Percentiles rank a stretch among this genome's conserved stretches.
Conservation (phyloP, 768 basidiomycete species). For the Suillus hirtellus region DNA sequence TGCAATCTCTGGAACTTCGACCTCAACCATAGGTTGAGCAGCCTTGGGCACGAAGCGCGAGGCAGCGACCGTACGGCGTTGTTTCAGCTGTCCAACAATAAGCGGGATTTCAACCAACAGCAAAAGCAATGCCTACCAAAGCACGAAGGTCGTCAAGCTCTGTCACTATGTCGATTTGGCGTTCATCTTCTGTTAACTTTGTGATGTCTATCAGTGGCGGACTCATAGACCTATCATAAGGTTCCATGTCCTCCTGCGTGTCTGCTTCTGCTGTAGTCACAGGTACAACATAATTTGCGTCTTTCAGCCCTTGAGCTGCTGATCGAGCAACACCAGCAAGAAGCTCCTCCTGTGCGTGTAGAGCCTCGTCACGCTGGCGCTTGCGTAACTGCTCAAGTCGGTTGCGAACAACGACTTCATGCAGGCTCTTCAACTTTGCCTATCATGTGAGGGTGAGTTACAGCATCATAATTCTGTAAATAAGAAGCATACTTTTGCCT, state of each 20-base stretch:
- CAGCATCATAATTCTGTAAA: conserved; percentile 4
- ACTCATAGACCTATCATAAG: conserved; percentile 85
- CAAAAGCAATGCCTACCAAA: conserved; percentile 50
- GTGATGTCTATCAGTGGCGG: conserved; percentile 74
- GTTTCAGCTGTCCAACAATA: conserved; percentile 51
- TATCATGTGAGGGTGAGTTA: conserved; percentile 31
- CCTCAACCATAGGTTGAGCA: conserved; percentile 58
- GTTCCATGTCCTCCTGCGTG: conserved; percentile 62
- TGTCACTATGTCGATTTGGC: conserved; percentile 75
- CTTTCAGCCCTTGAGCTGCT: conserved; percentile 47
- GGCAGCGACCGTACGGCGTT: conserved; percentile 78
- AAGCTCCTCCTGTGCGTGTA: conserved; percentile 90
- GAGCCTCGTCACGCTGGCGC: conserved; percentile 92
- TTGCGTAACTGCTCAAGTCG: conserved; percentile 94
- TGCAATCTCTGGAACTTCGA: conserved; percentile 53
- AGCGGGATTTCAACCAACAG: conserved; percentile 8
- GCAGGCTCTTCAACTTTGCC: conserved; percentile 89
- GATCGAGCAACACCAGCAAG: conserved; percentile 73
- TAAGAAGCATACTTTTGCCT: conserved; percentile 72
- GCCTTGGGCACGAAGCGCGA: conserved; percentile 87
- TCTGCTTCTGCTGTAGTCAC: conserved; percentile 38
- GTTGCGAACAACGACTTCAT: conserved; percentile 96
- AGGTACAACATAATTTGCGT: conserved; percentile 36
- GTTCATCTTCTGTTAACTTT: conserved; percentile 72
- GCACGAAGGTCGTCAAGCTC: conserved; percentile 62